These are phyloP conservation scores for Blastocystis sp. DNA, from an alignment of 352 stramenopile species.

Conservation along the genomic window DNA sequence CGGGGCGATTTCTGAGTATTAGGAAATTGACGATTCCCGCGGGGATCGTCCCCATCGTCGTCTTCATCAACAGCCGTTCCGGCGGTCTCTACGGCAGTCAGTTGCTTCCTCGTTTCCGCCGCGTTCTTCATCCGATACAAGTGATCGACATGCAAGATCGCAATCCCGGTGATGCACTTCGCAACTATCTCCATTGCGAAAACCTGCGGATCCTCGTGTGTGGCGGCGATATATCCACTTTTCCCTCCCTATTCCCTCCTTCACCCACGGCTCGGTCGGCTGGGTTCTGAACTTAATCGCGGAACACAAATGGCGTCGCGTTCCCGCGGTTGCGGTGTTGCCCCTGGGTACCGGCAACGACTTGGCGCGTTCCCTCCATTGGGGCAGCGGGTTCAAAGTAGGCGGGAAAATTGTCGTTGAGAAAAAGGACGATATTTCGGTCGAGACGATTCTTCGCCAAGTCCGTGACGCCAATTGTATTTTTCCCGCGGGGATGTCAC, in stretches of 20 bases:
- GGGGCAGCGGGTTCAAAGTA: slow-evolving; percentile 72
- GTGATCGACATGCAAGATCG: slow-evolving; percentile 82
- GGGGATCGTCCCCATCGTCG: slow-evolving; percentile 63
- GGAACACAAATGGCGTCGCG: slow-evolving; percentile 62
- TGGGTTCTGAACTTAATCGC: slow-evolving; percentile 66
- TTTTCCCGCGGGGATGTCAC: background rate
- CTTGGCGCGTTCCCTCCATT: slow-evolving; percentile 77
- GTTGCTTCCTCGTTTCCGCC: slow-evolving; percentile 77
- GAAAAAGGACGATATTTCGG: slow-evolving; percentile 6
- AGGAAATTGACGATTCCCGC: background rate
- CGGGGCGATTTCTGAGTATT: background rate
- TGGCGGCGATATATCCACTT: slow-evolving; percentile 73
- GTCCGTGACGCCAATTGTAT: background rate
- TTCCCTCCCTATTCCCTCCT: background rate
- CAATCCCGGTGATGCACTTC: slow-evolving; percentile 75
- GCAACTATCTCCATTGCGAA: slow-evolving; percentile 75
- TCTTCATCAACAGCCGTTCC: slow-evolving; percentile 87
- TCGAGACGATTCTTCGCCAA: slow-evolving; percentile 4
- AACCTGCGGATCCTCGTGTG: slow-evolving; percentile 81
- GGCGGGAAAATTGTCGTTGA: background rate
- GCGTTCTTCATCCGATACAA: slow-evolving; percentile 85
- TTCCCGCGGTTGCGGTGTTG: slow-evolving; percentile 81
- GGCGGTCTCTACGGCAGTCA: slow-evolving; percentile 81
- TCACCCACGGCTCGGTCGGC: slow-evolving; percentile 35
- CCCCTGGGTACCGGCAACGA: slow-evolving; percentile 89